Evolutionary conservation across 2,329 filamentous ascomycete species (phyloP), one percentile per base, ranked within the genome.

Genomic region (Chaetomium strumarium): DNA sequence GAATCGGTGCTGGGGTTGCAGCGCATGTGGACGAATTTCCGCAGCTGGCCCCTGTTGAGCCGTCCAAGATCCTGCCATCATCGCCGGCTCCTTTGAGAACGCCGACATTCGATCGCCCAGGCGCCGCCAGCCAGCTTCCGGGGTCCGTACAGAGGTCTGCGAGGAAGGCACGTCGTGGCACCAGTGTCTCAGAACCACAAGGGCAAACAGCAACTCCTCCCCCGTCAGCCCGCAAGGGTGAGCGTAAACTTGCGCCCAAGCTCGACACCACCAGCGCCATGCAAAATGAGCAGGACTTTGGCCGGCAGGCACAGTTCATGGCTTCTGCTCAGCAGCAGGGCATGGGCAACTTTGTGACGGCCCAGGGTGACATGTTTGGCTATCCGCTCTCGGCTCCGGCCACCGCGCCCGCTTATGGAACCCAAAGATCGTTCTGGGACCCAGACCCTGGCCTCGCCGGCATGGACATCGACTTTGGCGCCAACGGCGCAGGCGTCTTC

Each of bases 1-100:
- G 71, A 54, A 64, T 78, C 56, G 72, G 74, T 44, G 69, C 68
- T 53, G 76, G 79, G 58, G 74, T 80, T 59, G 73, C 76, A 64
- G 75, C 82, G 64, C 81, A 86, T 80, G 78, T 75, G 61, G 82
- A 81, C 60, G 78, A 85, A 64, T 77, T 80, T 61, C 78, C 78
- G 40, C 71, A 77, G 40, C 67, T 85, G 51, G 79, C 81, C 54
- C 77, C 81, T 31, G 80, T 84, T 63, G 78, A 83, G 60, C 77
- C 78, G 33, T 76, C 80, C 57, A 74, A 74, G 62, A 75, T 77
- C 60, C 67, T 85, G 40, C 73, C 74, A 13, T 85, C 82, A 14
- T 84, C 83, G 47, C 77, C 81, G 33, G 74, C 68, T 33, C 69
- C 52, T 13, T 41, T 74, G 44, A 67, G 71, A 51, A 67, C 60